These are phyloP conservation scores for Cercospora citrullina DNA, from an alignment of 2,329 filamentous ascomycete genomes.

Conservation along the genomic window DNA sequence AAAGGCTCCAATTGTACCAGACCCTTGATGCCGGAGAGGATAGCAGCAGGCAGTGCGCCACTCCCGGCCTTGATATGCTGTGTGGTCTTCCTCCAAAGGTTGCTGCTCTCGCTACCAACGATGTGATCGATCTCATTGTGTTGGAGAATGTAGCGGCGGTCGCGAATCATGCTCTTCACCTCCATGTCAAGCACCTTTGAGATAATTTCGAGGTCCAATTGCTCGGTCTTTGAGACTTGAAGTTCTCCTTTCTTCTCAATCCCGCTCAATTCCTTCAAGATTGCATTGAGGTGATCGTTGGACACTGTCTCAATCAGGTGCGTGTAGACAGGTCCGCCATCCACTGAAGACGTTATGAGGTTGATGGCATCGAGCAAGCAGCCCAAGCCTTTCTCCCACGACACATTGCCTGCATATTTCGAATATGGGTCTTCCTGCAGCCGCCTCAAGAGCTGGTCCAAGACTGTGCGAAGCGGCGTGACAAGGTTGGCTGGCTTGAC, in stretches of 20 bases:
- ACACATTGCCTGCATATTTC: conserved; percentile 59
- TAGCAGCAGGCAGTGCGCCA: conserved; percentile 70
- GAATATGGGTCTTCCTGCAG: conserved; percentile 59
- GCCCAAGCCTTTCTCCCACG: conserved; percentile 61
- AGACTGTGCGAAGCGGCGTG: conserved; percentile 76
- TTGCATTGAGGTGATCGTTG: conserved; percentile 32
- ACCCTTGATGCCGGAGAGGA: conserved; percentile 68
- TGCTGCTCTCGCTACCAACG: conserved; percentile 67
- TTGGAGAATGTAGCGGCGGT: conserved; percentile 65
- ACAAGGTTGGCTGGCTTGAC: conserved; percentile 73
- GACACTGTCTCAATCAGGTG: conserved; percentile 36
- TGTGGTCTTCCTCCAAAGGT: conserved; percentile 76
- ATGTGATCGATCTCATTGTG: conserved; percentile 65
- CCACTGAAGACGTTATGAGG: conserved; percentile 24
- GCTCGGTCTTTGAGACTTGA: conserved; percentile 38
- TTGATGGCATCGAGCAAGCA: conserved; percentile 30
- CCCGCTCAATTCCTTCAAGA: conserved; percentile 35
- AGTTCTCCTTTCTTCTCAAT: conserved; percentile 37
- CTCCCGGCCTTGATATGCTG: conserved; percentile 66
- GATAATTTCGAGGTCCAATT: conserved; percentile 64
- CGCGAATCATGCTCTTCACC: conserved; percentile 66
- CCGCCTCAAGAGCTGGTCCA: conserved; percentile 70
- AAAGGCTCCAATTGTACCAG: conserved; percentile 77
- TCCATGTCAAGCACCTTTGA: conserved; percentile 68
- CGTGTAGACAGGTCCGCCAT: conserved; percentile 34